These are phyloP conservation scores for Podaxis sp. DNA, from an alignment of 768 basidiomycete genomes.

Conservation along the genomic window DNA sequence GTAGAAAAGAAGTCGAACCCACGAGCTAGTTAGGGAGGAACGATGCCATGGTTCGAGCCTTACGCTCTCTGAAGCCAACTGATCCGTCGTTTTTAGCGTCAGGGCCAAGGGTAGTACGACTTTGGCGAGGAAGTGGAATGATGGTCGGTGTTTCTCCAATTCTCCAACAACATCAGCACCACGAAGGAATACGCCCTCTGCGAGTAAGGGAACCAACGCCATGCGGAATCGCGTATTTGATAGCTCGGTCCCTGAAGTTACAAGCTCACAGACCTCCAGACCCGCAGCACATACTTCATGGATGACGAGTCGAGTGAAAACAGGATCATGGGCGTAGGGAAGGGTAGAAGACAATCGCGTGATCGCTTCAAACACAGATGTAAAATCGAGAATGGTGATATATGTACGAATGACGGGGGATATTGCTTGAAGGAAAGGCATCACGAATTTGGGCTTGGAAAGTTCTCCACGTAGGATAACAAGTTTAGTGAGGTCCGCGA, in stretches of 20 bases:
- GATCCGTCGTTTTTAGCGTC: slow-evolving; percentile 48
- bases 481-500: slow-evolving; percentile 50
- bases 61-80: slow-evolving; percentile 40
- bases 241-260: slow-evolving; percentile 41
- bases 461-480: slow-evolving; percentile 47
- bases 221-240: slow-evolving; percentile 40
- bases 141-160: slow-evolving; percentile 54
- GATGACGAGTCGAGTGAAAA: slow-evolving; percentile 48
- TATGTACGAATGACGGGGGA: slow-evolving; percentile 55
- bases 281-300: slow-evolving; percentile 45
- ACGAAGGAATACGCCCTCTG: slow-evolving; percentile 46
- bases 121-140: slow-evolving; percentile 61
- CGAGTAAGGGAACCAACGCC: slow-evolving; percentile 39
- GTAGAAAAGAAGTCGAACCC: slow-evolving; percentile 64
- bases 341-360: slow-evolving; percentile 43
- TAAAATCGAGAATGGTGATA: slow-evolving; percentile 52
- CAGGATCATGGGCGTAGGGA: slow-evolving; percentile 48
- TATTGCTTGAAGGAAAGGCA: slow-evolving; percentile 53
- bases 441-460: slow-evolving; percentile 47
- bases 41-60: slow-evolving; percentile 47
- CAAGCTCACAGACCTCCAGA: slow-evolving; percentile 46
- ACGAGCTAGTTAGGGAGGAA: slow-evolving; percentile 46
- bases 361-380: slow-evolving; percentile 55
- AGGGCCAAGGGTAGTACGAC: slow-evolving; percentile 64
- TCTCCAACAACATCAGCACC: slow-evolving; percentile 54